Evolutionary conservation across 345 rosid species (phyloP).

Genomic region (Euclidium syriacum): DNA sequence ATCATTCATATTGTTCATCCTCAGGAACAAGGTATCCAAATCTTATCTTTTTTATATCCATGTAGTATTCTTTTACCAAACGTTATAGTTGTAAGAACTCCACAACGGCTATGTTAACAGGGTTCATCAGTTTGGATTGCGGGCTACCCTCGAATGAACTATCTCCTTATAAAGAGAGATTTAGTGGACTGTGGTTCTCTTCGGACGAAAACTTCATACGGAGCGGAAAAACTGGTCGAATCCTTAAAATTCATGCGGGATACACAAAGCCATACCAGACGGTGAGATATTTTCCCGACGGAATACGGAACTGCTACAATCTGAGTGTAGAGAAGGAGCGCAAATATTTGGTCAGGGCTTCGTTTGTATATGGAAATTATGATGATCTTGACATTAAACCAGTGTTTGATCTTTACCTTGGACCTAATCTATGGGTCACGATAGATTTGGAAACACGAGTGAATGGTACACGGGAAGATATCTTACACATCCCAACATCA

Average conservation of each 20-base stretch:
- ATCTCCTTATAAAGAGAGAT: background rate
- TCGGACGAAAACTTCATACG: slow-evolving; percentile 23
- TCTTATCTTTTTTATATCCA: background rate
- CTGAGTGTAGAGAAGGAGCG: slow-evolving; percentile 15
- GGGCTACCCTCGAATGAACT: slow-evolving; percentile 6
- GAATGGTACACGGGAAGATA: background rate
- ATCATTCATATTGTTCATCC: too few species aligned
- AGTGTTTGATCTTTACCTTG: slow-evolving; percentile 34
- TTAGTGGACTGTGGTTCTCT: background rate
- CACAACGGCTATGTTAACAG: too few species aligned
- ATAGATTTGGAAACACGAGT: slow-evolving; percentile 9
- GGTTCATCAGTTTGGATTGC: slow-evolving; percentile 37
- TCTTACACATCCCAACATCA: slow-evolving; percentile 25
- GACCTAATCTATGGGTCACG: slow-evolving; percentile 31
- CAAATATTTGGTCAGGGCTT: slow-evolving; percentile 19
- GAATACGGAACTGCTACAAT: slow-evolving; percentile 34
- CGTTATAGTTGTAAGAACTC: too few species aligned
- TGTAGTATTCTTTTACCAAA: too few species aligned
- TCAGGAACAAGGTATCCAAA: too few species aligned
- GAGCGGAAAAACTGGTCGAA: background rate
- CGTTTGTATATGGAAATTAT: slow-evolving; percentile 37
- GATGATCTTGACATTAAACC: slow-evolving; percentile 16
- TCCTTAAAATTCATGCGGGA: background rate
- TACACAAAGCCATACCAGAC: background rate
- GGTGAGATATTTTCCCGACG: slow-evolving; percentile 30